phyloP scores from a whole-genome alignment of 768 basidiomycete species.

The Lentinus tigrinus region DNA sequence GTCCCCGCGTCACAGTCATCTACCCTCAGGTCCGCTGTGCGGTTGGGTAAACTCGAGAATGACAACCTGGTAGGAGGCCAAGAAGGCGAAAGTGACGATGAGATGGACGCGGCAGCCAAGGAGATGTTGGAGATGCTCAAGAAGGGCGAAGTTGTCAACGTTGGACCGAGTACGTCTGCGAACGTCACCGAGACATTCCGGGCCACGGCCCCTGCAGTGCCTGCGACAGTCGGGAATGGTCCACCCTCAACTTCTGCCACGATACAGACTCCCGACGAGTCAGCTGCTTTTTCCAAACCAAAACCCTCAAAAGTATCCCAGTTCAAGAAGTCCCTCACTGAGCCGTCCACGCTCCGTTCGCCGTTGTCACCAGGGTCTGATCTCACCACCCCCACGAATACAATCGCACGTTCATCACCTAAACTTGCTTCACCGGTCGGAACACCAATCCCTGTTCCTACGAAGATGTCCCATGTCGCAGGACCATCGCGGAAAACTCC shows the following conservation, averaged over 20 bases:
- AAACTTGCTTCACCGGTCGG: conserved; percentile 17
- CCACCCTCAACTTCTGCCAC: background rate
- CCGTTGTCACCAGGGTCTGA: conserved; percentile 1
- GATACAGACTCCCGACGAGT: background rate
- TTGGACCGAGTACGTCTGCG: conserved; percentile 22
- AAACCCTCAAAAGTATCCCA: conserved; percentile 21
- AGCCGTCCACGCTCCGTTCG: conserved; percentile 2
- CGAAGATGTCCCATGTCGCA: conserved; percentile 6
- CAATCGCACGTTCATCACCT: conserved; percentile 22
- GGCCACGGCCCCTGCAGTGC: background rate
- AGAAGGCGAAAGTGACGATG: conserved; percentile 31
- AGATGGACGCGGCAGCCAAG: conserved; percentile 22
- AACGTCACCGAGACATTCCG: background rate
- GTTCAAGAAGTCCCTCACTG: conserved; percentile 23
- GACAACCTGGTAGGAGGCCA: conserved; percentile 28
- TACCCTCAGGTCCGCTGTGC: conserved; percentile 27
- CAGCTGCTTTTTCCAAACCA: background rate
- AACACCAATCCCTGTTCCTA: conserved; percentile 15
- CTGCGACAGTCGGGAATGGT: conserved; percentile 1
- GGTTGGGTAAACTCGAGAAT: conserved; percentile 29
- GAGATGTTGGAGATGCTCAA: conserved; percentile 28
- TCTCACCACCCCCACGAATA: conserved; percentile 19
- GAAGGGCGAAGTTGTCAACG: conserved; percentile 31
- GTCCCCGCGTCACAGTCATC: conserved; percentile 29
- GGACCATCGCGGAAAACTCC: background rate